Evolutionary conservation across 2,329 filamentous ascomycete species (phyloP).

Genomic region (Trichophyton rubrum): DNA sequence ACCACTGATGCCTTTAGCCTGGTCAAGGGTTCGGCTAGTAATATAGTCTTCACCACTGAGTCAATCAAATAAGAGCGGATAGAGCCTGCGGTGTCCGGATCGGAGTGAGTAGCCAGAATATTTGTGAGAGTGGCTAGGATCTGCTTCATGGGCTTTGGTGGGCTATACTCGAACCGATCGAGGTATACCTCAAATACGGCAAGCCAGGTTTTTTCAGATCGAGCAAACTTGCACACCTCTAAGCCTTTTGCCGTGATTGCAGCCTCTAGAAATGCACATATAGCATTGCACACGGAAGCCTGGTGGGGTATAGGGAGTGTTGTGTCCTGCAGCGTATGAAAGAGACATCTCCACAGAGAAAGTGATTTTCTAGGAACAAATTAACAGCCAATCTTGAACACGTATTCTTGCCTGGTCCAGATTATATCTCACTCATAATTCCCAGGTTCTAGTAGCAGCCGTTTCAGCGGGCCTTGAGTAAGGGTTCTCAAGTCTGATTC

Average conservation of each 20-base stretch:
- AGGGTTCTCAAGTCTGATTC: conserved; percentile 7
- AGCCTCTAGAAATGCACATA: conserved; percentile 33
- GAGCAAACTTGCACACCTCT: conserved; percentile 23
- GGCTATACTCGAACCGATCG: conserved; percentile 31
- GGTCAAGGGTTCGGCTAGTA: conserved; percentile 29
- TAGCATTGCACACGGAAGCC: conserved; percentile 32
- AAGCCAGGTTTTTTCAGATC: conserved; percentile 28
- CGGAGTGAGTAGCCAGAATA: conserved; percentile 21
- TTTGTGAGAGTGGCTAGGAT: conserved; percentile 30
- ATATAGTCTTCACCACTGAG: conserved; percentile 25
- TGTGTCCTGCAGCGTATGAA: conserved; percentile 30
- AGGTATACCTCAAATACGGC: conserved; percentile 30
- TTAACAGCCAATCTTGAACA: neutral
- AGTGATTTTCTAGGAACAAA: conserved; percentile 12
- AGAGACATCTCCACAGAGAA: conserved; percentile 29
- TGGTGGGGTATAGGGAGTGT: conserved; percentile 30
- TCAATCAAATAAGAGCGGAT: conserved; percentile 19
- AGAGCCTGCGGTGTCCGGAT: conserved; percentile 14
- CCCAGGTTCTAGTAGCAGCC: conserved; percentile 6
- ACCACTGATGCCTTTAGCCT: conserved; percentile 27
- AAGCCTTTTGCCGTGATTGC: conserved; percentile 22
- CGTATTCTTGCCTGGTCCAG: neutral
- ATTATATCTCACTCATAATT: conserved; percentile 9
- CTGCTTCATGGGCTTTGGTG: conserved; percentile 35
- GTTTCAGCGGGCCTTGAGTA: conserved; percentile 10